Evolutionary conservation across 352 stramenopile genomes (phyloP).

Genomic region (Phytophthora foliorum): DNA sequence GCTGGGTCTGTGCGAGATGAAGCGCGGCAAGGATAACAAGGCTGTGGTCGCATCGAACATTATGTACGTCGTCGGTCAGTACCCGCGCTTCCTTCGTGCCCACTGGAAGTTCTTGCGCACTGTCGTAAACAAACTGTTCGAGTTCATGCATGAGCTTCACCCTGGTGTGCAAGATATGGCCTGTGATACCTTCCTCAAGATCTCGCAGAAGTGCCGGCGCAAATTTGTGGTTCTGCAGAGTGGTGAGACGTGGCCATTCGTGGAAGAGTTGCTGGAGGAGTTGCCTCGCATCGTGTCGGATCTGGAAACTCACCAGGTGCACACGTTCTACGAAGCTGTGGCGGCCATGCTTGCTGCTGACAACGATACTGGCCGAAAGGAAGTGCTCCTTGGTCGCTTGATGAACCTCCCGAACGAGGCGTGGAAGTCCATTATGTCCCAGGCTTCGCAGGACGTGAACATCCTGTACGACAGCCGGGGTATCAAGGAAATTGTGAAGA

Average conservation of each 20-base stretch:
- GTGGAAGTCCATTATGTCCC: constrained; percentile 89
- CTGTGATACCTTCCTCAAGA: constrained; percentile 99
- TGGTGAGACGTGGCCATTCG: constrained; percentile 95
- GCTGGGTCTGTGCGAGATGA: constrained; percentile 98
- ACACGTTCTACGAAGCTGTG: constrained; percentile 99
- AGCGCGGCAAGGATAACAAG: constrained; percentile 99
- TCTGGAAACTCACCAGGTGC: constrained; percentile 98
- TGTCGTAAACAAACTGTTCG: constrained; percentile 99
- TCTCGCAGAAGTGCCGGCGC: constrained; percentile 97
- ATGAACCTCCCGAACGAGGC: constrained; percentile 97
- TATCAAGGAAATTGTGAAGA: constrained; percentile 97
- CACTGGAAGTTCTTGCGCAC: constrained; percentile 99
- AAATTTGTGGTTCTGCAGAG: constrained; percentile 98
- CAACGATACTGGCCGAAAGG: constrained; percentile 85
- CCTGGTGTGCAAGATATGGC: constrained; percentile 99
- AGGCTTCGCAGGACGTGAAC: constrained; percentile 79
- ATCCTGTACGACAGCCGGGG: constrained; percentile 81
- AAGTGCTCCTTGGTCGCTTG: constrained; percentile 92
- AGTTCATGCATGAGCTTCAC: constrained; percentile 99
- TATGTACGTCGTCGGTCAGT: constrained; percentile 99
- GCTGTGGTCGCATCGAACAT: constrained; percentile 99
- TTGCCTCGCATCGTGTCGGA: constrained; percentile 97
- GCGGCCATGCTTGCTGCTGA: constrained; percentile 90
- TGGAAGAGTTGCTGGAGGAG: constrained; percentile 97
- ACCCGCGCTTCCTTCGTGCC: constrained; percentile 98